Percentiles rank a stretch among this genome's conserved stretches.
Evolutionary conservation across 2,329 filamentous ascomycete species (phyloP).

Genomic region (Botrytis hyacinthi): DNA sequence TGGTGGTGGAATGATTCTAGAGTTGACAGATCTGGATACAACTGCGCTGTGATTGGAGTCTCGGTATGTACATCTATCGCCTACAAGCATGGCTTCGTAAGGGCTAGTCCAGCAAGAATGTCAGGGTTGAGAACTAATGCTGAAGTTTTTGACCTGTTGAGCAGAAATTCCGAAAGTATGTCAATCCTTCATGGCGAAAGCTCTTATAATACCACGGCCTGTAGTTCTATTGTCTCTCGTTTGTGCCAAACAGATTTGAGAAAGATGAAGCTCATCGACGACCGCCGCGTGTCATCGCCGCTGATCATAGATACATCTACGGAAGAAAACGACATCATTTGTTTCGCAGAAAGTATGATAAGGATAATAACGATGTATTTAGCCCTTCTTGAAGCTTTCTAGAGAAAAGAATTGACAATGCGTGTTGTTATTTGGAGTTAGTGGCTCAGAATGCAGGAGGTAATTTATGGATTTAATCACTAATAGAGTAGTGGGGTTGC

Average conservation of each 20-base stretch:
- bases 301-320: neutral
- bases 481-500: neutral
- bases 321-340: neutral
- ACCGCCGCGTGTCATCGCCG: neutral
- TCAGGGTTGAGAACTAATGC: neutral
- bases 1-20: neutral
- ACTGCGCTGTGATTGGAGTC: neutral
- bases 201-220: neutral
- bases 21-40: neutral
- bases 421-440: neutral
- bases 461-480: neutral
- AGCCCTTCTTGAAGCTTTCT: neutral
- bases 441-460: neutral
- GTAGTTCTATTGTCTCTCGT: neutral
- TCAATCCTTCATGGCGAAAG: neutral
- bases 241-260: neutral
- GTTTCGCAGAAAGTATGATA: too few relatives aligned
- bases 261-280: neutral
- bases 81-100: neutral
- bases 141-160: neutral
- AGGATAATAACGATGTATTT: neutral
- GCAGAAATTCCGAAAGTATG: neutral
- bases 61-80: accelerated
- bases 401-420: neutral
- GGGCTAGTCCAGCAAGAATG: neutral